These are phyloP conservation scores for Xylaria sp. DNA, from an alignment of 2,329 filamentous ascomycete species.

Conservation along the genomic window DNA sequence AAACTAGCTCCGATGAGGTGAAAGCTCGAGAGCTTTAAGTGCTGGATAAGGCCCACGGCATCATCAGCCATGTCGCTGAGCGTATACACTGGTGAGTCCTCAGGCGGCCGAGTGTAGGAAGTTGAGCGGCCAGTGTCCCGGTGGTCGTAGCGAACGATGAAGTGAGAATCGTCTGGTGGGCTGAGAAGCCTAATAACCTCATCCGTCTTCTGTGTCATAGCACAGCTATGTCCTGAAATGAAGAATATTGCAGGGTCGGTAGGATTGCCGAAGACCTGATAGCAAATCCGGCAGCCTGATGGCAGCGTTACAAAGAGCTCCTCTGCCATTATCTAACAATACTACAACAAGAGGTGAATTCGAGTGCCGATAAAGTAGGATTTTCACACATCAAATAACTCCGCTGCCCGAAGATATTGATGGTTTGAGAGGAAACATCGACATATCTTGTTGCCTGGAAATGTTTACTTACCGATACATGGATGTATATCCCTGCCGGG, in stretches of 20 bases:
- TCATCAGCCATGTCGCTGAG: constrained; percentile 42
- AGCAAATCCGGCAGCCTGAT: constrained; percentile 47
- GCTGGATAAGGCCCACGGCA: not conserved
- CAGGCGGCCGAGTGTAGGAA: constrained; percentile 40
- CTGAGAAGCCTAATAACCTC: constrained; percentile 41
- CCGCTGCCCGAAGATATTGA: not conserved
- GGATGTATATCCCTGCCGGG: too few species aligned
- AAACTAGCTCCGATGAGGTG: not conserved
- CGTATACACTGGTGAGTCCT: constrained; percentile 39
- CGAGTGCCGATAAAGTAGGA: not conserved
- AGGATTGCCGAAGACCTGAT: constrained; percentile 45
- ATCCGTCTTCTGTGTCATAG: constrained; percentile 46
- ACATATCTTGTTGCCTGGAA: not conserved
- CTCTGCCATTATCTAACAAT: constrained; percentile 13
- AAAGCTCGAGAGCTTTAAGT: not conserved
- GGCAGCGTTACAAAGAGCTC: constrained; percentile 47
- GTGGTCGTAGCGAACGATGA: constrained; percentile 31
- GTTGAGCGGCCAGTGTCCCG: constrained; percentile 32
- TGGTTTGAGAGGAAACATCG: not conserved
- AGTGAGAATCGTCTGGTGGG: constrained; percentile 23
- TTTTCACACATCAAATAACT: not conserved
- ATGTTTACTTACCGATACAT: not conserved
- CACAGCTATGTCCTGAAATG: constrained; percentile 30
- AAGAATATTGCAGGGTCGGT: constrained; percentile 42
- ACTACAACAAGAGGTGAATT: not conserved